A percentile compares a stretch with the other conserved stretches of the same genome.
These are phyloP conservation scores for Xylariaceae sp. DNA, from an alignment of 2,329 filamentous ascomycete genomes.

Conservation along the genomic window DNA sequence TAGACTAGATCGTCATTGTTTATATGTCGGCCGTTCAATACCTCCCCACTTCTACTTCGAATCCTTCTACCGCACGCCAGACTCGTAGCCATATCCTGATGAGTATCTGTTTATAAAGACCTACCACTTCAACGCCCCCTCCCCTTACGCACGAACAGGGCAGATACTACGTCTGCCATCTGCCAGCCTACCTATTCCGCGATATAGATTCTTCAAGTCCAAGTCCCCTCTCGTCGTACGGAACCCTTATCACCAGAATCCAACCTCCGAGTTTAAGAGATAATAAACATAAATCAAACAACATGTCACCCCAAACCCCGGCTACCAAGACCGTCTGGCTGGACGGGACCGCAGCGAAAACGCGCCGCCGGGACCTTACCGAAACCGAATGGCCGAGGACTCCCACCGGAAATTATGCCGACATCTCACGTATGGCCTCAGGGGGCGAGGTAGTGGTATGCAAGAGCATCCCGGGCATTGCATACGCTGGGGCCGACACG, in stretches of 20 bases:
- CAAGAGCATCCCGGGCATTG: conserved; percentile 7
- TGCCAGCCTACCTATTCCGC: background rate
- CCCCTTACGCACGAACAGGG: too few species aligned
- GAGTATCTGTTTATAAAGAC: too few species aligned
- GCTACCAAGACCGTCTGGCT: background rate
- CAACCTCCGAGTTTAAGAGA: background rate
- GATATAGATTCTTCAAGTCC: background rate
- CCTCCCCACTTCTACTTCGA: too few species aligned
- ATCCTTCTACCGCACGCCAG: too few species aligned
- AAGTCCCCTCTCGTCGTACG: background rate
- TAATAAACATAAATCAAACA: background rate
- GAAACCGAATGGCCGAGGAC: conserved; percentile 6
- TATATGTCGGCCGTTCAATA: too few species aligned
- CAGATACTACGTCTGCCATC: too few species aligned
- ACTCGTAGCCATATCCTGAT: too few species aligned
- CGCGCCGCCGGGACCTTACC: background rate
- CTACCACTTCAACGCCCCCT: too few species aligned
- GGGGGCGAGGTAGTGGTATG: conserved; percentile 1
- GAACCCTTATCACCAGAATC: background rate
- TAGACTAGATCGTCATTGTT: too few species aligned
- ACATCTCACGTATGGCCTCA: background rate
- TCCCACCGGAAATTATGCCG: background rate
- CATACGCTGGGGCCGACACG: conserved; percentile 11
- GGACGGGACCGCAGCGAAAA: background rate
- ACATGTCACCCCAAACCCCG: background rate